phyloP scores from a whole-genome alignment of 257 asterid species.

The Solanum gandarillasii region DNA sequence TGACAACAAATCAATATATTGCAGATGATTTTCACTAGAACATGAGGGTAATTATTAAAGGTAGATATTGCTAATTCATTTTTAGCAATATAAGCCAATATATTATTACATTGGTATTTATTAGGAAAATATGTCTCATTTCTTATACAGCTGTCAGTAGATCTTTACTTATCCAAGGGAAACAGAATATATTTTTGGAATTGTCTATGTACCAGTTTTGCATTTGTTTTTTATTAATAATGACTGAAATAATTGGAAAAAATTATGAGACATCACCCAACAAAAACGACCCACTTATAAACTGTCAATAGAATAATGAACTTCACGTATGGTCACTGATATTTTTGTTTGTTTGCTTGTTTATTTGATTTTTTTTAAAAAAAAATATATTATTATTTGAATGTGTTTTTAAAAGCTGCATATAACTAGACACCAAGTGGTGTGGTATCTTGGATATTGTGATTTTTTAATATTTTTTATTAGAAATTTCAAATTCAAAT shows the following conservation, averaged over 20 bases:
- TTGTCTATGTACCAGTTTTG: not conserved
- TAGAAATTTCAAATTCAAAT: not conserved
- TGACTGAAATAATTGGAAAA: not conserved
- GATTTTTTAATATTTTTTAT: not conserved
- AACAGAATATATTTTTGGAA: conserved; percentile 1
- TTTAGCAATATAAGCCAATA: not conserved
- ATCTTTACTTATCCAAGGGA: not conserved
- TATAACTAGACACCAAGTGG: not conserved
- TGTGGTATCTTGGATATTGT: not conserved
- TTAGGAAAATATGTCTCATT: not conserved
- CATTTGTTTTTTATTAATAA: conserved; percentile 1
- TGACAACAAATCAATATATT: not conserved
- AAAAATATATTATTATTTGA: not conserved
- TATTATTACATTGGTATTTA: not conserved
- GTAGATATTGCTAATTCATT: not conserved
- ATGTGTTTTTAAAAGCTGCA: not conserved
- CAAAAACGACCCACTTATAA: not conserved
- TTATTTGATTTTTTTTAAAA: not conserved
- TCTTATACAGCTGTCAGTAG: not conserved
- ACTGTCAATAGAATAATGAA: not conserved
- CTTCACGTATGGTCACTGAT: not conserved
- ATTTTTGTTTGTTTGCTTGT: not conserved
- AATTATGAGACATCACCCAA: not conserved
- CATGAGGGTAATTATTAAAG: not conserved
- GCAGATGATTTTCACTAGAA: not conserved